Conservation (phyloP, 2,329 filamentous ascomycete species). For the Ascomycota sp. region DNA sequence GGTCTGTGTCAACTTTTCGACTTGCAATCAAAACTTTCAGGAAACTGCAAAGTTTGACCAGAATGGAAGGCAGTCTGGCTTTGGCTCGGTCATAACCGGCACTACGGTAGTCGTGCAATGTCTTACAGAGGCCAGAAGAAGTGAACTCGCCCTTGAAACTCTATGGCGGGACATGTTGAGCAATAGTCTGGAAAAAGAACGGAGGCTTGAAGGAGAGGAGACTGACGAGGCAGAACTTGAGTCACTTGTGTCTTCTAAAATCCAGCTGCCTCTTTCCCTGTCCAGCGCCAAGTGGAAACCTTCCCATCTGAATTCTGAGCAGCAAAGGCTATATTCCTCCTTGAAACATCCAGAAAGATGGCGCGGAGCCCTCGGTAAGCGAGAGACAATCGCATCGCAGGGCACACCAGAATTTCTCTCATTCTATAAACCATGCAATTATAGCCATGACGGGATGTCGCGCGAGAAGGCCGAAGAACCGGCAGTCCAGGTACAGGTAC, state of each 20-base stretch:
- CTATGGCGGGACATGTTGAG: slow-evolving; percentile 25
- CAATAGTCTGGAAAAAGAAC: slow-evolving; percentile 11
- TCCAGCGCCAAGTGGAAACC: slow-evolving; percentile 15
- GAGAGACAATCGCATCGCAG: too few relatives aligned
- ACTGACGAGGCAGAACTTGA: slow-evolving; percentile 10
- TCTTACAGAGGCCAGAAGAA: slow-evolving; percentile 29
- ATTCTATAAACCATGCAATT: too few relatives aligned
- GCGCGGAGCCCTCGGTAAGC: too few relatives aligned
- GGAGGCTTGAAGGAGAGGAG: slow-evolving; percentile 10
- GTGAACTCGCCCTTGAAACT: slow-evolving; percentile 28
- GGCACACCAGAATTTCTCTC: neutral
- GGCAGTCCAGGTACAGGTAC: neutral
- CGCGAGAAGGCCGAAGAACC: neutral
- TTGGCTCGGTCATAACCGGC: slow-evolving; percentile 32
- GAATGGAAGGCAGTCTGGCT: slow-evolving; percentile 47
- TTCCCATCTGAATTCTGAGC: slow-evolving; percentile 12
- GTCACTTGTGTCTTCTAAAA: slow-evolving; percentile 9
- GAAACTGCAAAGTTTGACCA: slow-evolving; percentile 23
- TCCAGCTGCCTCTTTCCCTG: slow-evolving; percentile 11
- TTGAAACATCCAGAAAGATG: slow-evolving; percentile 4
- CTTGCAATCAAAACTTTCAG: slow-evolving; percentile 32
- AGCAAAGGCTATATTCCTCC: slow-evolving; percentile 14
- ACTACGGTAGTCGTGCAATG: slow-evolving; percentile 34
- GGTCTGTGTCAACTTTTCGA: slow-evolving; percentile 81
- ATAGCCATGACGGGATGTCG: neutral